Conservation (phyloP, 345 rosid genomes). For the Cardamine occulta region DNA sequence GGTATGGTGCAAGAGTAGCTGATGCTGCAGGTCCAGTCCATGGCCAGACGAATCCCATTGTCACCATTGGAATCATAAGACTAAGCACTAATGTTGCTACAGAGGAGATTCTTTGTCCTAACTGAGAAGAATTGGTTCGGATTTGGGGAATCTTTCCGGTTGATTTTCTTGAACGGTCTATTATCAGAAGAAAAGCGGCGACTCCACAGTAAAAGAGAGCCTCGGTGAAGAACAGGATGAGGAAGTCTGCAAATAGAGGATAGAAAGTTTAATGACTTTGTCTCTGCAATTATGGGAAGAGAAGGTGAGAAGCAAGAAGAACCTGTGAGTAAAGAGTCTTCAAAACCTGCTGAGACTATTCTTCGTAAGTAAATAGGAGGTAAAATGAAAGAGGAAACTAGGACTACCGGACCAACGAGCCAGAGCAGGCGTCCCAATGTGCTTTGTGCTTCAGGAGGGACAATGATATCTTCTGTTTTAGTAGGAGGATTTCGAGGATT, state of each 20-base stretch:
- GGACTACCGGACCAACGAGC: constrained; percentile 87
- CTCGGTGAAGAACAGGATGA: constrained; percentile 95
- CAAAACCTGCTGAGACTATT: constrained; percentile 79
- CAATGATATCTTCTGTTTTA: constrained; percentile 47
- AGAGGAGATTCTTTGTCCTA: constrained; percentile 81
- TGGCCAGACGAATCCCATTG: constrained; percentile 99
- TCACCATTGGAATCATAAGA: constrained; percentile 91
- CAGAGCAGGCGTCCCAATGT: constrained; percentile 64
- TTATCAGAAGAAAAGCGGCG: constrained; percentile 69
- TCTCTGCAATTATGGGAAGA: background rate
- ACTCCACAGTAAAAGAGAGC: constrained; percentile 96
- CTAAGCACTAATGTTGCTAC: constrained; percentile 89
- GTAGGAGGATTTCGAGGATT: constrained; percentile 57
- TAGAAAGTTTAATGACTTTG: background rate
- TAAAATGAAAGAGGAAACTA: constrained; percentile 87
- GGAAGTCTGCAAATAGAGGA: constrained; percentile 71
- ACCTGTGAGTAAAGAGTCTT: constrained; percentile 97
- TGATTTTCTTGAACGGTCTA: constrained; percentile 67
- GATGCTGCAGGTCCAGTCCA: constrained; percentile 99
- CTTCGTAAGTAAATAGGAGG: constrained; percentile 83
- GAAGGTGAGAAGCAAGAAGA: constrained; percentile 14
- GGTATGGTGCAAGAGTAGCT: constrained; percentile 96
- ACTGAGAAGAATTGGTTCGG: constrained; percentile 46
- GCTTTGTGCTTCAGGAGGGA: constrained; percentile 44
- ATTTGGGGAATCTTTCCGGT: constrained; percentile 32